Evolutionary conservation across 2,329 filamentous ascomycete species (phyloP), one percentile per base, ranked within the genome.

Genomic region (Chaetomiaceae sp.): DNA sequence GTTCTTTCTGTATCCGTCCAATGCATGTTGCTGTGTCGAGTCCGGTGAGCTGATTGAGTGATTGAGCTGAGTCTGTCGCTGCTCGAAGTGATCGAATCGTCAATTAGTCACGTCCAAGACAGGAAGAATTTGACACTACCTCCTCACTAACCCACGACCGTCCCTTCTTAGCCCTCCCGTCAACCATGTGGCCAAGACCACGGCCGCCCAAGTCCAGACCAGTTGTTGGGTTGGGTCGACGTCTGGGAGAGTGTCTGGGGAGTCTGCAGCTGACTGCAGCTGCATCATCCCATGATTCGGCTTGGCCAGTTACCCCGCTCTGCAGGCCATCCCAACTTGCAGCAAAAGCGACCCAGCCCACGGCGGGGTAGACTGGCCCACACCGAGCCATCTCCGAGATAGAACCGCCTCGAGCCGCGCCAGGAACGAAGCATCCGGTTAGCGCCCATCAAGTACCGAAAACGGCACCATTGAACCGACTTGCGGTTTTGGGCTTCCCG

Each of bases 351-450:
- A 37, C 30, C 30, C 10, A 43, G 9, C 23, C 44, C 49, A 21
- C 23, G 44, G 44, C 44, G 44, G 50, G 44, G 37, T 25, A 13
- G 12, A 12, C 19, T 4, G 9, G 19, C 17, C 6, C 20, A 61
- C 59, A 33, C 61, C 61, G 61, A 63, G 54, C 48, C 54, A 63
- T 51, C 51, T 40, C 61, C 61, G 61, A 63, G 49, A 54, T 54
- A 53, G 53, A 50, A 50, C 58, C 58, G 60, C 41, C 12, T n/a
- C 10, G 13, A 37, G 33, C 31, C 9, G 10, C 3, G 6, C 16
- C 30, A 46, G 20, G 23, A 48, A 51, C 37, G 31, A 25, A 33
- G 6, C 13, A 17, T 33, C 19, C 16, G 12, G 30, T 13, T 12
- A 8, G 16, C 33, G 13, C 17, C 16, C 16, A 23, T 17, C 45